phyloP scores from a whole-genome alignment of 2,329 filamentous ascomycete genomes.

The Clathrospora elynae region DNA sequence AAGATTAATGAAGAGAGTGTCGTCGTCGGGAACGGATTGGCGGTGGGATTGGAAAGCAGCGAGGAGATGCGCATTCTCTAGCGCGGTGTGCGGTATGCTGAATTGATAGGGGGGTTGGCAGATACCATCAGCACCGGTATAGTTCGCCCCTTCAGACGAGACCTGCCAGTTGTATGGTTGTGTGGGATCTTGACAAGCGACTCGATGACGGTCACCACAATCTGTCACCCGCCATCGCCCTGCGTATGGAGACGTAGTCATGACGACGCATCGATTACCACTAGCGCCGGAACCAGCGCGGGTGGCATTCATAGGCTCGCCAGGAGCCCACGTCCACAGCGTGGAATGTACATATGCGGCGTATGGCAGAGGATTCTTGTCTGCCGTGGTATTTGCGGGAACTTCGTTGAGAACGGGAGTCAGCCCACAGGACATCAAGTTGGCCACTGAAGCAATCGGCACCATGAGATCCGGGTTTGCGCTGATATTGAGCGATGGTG shows the following conservation, averaged over 20 bases:
- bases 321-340: conserved; percentile 65
- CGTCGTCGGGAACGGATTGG: conserved; percentile 9
- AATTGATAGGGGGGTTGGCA: conserved; percentile 61
- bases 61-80: conserved; percentile 66
- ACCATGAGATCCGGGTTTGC: conserved; percentile 30
- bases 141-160: conserved; percentile 51
- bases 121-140: conserved; percentile 49
- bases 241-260: conserved; percentile 51
- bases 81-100: conserved; percentile 62
- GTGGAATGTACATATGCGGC: conserved; percentile 56
- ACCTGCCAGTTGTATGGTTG: conserved; percentile 65
- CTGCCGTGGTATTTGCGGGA: conserved; percentile 58
- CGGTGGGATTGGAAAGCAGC: conserved; percentile 29
- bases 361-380: conserved; percentile 55
- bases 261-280: conserved; percentile 60
- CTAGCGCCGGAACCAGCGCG: conserved; percentile 27
- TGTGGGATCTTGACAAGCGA: conserved; percentile 61
- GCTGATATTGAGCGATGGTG: conserved; percentile 23
- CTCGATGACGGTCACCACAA: conserved; percentile 58
- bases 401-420: conserved; percentile 64
- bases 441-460: conserved; percentile 39
- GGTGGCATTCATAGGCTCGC: conserved; percentile 59
- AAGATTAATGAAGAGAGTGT: conserved; percentile 62
- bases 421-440: conserved; percentile 63
- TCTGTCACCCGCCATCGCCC: conserved; percentile 65